Conservation (phyloP, 2,329 filamentous ascomycete species). For the Raffaelea deltoideospora region DNA sequence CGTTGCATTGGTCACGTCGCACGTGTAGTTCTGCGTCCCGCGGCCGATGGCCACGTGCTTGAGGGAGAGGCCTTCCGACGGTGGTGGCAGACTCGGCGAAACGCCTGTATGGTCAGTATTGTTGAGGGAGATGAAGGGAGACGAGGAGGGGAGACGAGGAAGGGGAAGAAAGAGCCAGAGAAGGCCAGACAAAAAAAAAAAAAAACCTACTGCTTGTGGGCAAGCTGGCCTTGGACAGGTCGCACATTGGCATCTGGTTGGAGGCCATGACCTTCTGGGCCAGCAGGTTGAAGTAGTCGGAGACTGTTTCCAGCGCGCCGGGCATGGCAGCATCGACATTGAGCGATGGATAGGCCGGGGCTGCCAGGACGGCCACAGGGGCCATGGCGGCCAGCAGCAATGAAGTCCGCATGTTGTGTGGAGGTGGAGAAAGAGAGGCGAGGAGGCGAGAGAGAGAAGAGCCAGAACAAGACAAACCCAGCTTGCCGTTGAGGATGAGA, state of each 20-base stretch:
- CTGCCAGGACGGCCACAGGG: conserved; percentile 27
- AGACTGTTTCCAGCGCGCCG: conserved; percentile 29
- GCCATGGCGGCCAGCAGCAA: conserved; percentile 28
- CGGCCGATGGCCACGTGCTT: conserved; percentile 74
- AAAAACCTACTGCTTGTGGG: conserved; percentile 23
- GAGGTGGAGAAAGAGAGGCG: conserved; percentile 2
- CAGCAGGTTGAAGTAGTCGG: conserved; percentile 46
- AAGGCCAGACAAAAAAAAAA: conserved; percentile 23
- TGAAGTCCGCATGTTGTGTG: conserved; percentile 31
- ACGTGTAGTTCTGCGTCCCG: conserved; percentile 91
- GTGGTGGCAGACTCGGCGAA: conserved; percentile 25
- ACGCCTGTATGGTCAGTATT: conserved; percentile 3
- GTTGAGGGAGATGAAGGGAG: not conserved
- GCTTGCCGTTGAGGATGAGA: not conserved
- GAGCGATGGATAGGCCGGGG: conserved; percentile 30
- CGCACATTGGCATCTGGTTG: conserved; percentile 30
- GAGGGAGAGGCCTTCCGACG: conserved; percentile 44
- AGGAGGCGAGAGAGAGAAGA: conserved; percentile 3
- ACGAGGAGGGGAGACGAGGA: conserved; percentile 25
- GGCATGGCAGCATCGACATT: conserved; percentile 23
- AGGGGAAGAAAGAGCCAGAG: conserved; percentile 43
- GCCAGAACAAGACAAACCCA: not conserved
- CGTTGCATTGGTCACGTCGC: conserved; percentile 43
- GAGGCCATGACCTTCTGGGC: conserved; percentile 37
- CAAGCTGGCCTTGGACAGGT: conserved; percentile 36